Evolutionary conservation across 176 grass and related monocot genomes (phyloP), one percentile per base, ranked within the genome.

Genomic region (Panicum miliaceum): DNA sequence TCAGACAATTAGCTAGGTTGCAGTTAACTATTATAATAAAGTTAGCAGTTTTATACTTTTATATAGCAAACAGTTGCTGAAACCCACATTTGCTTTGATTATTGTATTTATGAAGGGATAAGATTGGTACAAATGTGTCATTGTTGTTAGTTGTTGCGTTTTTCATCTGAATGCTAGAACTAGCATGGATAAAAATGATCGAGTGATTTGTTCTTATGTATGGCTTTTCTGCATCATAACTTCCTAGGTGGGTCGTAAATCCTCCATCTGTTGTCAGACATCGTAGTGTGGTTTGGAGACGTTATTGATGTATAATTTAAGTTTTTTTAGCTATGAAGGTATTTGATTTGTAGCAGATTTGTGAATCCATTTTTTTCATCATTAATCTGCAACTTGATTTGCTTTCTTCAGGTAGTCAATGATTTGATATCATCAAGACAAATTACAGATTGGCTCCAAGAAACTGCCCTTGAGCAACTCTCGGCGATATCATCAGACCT

Each of bases 391-490:
- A 37, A 26, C 19, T 75, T 86, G 83, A 23, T 83, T 76, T 64
- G 36, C 53, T 64, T 77, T 78, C 56, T 90, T 87, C 86, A 97
- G 95, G 90, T 93, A 54, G 53, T 94, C 68, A 84, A 84, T 89
- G 82, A 72, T 81, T 72, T 91, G 54, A 80, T 92, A 52, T 91
- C 90, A 73, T 88, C 84, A 58, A 89, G 86, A 86, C 37, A 81
- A 43, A 73, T 91, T 51, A 59, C 83, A 51, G 95, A 94, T 88
- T 94, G 92, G 92, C 84, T 97, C 73, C 95, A 97, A 89, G 92
- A 94, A 63, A 84, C 71, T 74, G 92, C 88, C 41, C 88, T 93
- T 78, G 92, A 97, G 74, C 90, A 97, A 81, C 63, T 97, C 29
- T 94, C 90, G 1, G 75, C 87, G 68, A 86, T 97, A 75, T 91